phyloP scores from a whole-genome alignment of 768 basidiomycete genomes.

The Boletus barrowsii region DNA sequence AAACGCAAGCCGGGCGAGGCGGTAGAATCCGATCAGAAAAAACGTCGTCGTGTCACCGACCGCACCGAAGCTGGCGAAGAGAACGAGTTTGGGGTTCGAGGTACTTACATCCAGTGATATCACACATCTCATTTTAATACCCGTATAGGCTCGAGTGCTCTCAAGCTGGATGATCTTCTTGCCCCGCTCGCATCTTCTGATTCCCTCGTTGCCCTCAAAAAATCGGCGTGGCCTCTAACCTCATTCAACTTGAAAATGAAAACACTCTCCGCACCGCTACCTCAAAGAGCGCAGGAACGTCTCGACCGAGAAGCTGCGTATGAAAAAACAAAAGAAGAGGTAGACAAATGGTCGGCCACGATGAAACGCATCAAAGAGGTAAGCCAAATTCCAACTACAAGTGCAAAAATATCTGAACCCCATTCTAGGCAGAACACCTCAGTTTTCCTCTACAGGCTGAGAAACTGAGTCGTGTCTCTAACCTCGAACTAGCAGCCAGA shows the following conservation, averaged over 20 bases:
- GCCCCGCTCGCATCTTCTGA: slow-evolving; percentile 62
- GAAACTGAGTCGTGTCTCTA: slow-evolving; percentile 54
- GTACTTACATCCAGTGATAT: slow-evolving; percentile 26
- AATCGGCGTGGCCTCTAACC: slow-evolving; percentile 62
- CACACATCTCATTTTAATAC: not conserved
- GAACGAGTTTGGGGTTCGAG: slow-evolving; percentile 70
- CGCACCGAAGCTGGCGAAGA: slow-evolving; percentile 77
- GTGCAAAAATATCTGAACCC: not conserved
- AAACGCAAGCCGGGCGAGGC: slow-evolving; percentile 49
- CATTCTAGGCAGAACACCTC: slow-evolving; percentile 71
- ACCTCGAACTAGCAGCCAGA: slow-evolving; percentile 73
- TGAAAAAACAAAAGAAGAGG: slow-evolving; percentile 87
- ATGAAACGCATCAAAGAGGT: slow-evolving; percentile 93
- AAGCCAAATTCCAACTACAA: not conserved
- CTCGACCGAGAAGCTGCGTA: slow-evolving; percentile 93
- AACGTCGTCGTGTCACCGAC: slow-evolving; percentile 62
- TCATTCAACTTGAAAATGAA: slow-evolving; percentile 53
- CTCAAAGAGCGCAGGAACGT: slow-evolving; percentile 82
- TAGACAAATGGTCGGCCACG: slow-evolving; percentile 89
- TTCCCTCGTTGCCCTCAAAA: slow-evolving; percentile 62
- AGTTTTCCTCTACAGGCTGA: slow-evolving; percentile 81
- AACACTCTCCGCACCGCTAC: slow-evolving; percentile 78
- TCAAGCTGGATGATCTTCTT: slow-evolving; percentile 72
- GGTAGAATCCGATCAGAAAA: slow-evolving; percentile 36
- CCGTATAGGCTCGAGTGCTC: slow-evolving; percentile 37